Conservation (phyloP, 257 asterid species). For the Scutellaria galericulata region DNA sequence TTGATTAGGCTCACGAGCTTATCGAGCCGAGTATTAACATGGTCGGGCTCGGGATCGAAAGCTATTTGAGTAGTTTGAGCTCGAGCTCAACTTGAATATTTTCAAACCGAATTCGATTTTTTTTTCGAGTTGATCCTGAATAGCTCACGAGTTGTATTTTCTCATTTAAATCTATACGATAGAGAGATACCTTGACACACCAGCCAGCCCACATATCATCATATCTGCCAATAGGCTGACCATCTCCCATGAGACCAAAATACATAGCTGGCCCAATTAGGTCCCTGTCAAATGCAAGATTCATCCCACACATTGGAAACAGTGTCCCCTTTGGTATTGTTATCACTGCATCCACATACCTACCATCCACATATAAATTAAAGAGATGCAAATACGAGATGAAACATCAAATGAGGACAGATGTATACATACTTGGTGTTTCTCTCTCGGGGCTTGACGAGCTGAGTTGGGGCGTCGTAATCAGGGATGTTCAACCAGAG, state of each 20-base stretch:
- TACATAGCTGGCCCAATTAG: slow-evolving; percentile 78
- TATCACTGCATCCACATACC: slow-evolving; percentile 71
- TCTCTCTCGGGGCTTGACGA: slow-evolving; percentile 73
- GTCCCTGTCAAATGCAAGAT: slow-evolving; percentile 62
- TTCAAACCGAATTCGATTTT: too few relatives aligned
- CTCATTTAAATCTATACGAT: too few relatives aligned
- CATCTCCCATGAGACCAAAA: slow-evolving; percentile 81
- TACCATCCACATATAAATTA: not conserved
- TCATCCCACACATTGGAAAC: slow-evolving; percentile 84
- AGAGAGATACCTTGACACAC: slow-evolving; percentile 48
- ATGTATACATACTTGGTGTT: slow-evolving; percentile 35
- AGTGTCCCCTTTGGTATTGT: slow-evolving; percentile 73
- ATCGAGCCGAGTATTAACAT: too few relatives aligned
- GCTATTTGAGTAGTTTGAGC: too few relatives aligned
- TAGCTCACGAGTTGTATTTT: too few relatives aligned
- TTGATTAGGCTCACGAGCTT: too few relatives aligned
- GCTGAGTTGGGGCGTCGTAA: slow-evolving; percentile 74
- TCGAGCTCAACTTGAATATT: too few relatives aligned
- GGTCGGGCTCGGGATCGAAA: too few relatives aligned
- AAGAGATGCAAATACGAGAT: not conserved
- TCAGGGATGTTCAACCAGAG: slow-evolving; percentile 77
- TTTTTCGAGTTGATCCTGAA: too few relatives aligned
- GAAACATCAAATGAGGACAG: not conserved
- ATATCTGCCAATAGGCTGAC: slow-evolving; percentile 75
- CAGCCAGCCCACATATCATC: slow-evolving; percentile 88